Base-by-base conservation (phyloP, 2,329 filamentous ascomycete genomes). In the Microdochium nivale region DNA sequence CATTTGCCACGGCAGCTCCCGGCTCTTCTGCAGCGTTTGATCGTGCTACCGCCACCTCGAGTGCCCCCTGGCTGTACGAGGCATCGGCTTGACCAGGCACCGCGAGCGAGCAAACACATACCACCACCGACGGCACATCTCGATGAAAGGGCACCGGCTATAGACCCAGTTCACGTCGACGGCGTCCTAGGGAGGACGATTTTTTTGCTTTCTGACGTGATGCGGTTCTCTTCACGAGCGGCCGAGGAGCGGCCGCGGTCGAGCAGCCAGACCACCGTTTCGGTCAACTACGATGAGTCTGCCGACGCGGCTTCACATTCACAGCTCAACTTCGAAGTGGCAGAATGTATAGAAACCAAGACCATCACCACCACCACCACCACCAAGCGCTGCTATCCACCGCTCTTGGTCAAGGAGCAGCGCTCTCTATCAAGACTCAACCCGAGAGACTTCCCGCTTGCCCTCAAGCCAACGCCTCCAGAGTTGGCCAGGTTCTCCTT, bases 331-430 rank as follows among this genome's bases (percentile, higher is more conserved):
- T 78, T 84, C 58, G 77, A 81, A 56, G 71, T 85, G 47, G 79
- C 79, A 54, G 81, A 85, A 60, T 84, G 80, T 58, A 79, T 85
- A 62, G 82, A 85, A 68, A 85, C 81, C 16, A 84, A 81, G 66
- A 85, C 80, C 11, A 83, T 96, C 55, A 96, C 91, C 1, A 96
- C 92, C 0, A 96, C 91, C 0, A 96, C 90, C 1, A 95, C 90
- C 1, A 95, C 91, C 1, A 88, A 90, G 57, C 84, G 67, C 77
- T 89, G 69, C 69, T 95, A 94, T 58, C 91, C 92, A 47, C 90
- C 90, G n/a, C 75, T 96, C 53, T 76, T 88, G 52, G 82, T 96
- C 58, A 84, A 83, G 57, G 81, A 88, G 53, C 86, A 89, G 24
- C 81, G 81, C 50, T 80, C 83, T 49, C 77, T 90, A 32, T 75